A percentile compares a stretch with the other conserved stretches of the same genome.
Conservation (phyloP, 805 yeast genomes). For the Isabelozyma rhagii region DNA sequence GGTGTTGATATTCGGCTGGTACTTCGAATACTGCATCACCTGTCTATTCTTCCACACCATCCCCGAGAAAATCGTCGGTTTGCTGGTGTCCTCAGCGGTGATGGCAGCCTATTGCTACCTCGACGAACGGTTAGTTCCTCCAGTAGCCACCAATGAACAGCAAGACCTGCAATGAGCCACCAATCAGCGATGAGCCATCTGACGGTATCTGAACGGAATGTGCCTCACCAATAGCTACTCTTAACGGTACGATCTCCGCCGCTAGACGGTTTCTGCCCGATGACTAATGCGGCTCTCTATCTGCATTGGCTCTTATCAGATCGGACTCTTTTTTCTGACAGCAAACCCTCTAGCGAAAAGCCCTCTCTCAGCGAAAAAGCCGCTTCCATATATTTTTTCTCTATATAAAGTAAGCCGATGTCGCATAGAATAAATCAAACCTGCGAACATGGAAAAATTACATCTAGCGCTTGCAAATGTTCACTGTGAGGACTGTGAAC, state of each 20-base stretch:
- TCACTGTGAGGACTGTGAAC: slow-evolving; percentile 55
- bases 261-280: no score
- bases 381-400: not conserved
- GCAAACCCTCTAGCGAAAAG: not conserved
- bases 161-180: no score
- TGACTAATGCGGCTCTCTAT: not conserved
- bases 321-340: not conserved
- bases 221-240: no score
- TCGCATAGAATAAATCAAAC: not conserved
- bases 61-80: slow-evolving; percentile 44
- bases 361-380: not conserved
- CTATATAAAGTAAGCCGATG: not conserved
- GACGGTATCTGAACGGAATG: no score
- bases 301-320: no score
- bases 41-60: slow-evolving; percentile 49
- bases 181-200: no score
- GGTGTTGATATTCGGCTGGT: slow-evolving; percentile 30
- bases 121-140: not conserved
- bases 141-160: no score
- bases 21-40: slow-evolving; percentile 39
- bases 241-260: no score
- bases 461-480: slow-evolving; percentile 39
- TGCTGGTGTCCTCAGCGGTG: slow-evolving; percentile 21
- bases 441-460: slow-evolving; percentile 19
- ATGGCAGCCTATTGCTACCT: not conserved